These are phyloP conservation scores for Penicillium sp. DNA, from an alignment of 2,329 filamentous ascomycete genomes.

Conservation along the genomic window DNA sequence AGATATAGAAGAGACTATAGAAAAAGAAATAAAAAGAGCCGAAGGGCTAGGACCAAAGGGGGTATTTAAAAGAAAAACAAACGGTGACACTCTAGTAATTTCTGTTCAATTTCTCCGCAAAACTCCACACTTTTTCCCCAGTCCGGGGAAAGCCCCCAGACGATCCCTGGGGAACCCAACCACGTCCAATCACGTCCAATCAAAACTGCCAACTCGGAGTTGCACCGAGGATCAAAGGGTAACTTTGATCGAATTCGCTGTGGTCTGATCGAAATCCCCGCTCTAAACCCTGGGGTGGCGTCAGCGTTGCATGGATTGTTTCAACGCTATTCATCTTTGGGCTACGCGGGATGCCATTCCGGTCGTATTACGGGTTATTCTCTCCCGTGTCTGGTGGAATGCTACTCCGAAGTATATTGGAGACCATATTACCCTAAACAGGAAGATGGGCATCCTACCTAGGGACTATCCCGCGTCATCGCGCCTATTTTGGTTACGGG, in stretches of 20 bases:
- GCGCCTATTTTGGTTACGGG: neutral
- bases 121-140: constrained; percentile 5
- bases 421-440: neutral
- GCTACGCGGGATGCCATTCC: constrained; percentile 1
- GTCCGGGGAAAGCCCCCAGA: constrained; percentile 6
- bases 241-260: neutral
- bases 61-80: neutral
- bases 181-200: neutral
- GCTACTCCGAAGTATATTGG: neutral
- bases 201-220: neutral
- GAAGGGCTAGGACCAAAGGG: neutral
- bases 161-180: constrained; percentile 2
- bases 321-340: neutral
- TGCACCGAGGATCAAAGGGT: neutral
- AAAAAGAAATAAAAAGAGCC: neutral
- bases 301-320: constrained; percentile 5
- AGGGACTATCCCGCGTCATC: neutral
- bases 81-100: neutral
- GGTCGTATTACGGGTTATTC: neutral
- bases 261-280: neutral
- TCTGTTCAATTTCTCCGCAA: constrained; percentile 1
- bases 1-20: neutral
- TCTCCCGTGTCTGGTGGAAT: constrained; percentile 4
- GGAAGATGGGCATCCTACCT: neutral
- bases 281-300: constrained; percentile 1